These are phyloP conservation scores for Leishmania gerbilli DNA, from an alignment of 208 protist species.

Conservation along the genomic window DNA sequence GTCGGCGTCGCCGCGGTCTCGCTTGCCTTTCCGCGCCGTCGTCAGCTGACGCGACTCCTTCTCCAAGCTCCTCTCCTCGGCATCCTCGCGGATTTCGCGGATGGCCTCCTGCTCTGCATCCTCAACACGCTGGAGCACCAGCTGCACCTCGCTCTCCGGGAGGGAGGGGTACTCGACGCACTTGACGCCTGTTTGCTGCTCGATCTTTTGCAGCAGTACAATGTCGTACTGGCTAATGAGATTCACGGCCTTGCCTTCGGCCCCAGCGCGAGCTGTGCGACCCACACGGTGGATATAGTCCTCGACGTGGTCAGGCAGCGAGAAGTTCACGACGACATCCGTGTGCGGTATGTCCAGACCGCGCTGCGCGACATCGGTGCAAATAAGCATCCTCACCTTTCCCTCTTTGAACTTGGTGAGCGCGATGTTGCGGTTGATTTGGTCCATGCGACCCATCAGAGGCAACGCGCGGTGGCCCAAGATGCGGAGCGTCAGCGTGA, in stretches of 20 bases:
- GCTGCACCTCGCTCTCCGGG: slow-evolving; percentile 70
- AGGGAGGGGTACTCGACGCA: slow-evolving; percentile 88
- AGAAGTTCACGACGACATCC: slow-evolving; percentile 98
- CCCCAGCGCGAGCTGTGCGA: slow-evolving; percentile 95
- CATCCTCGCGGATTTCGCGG: slow-evolving; percentile 89
- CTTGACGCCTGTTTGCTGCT: slow-evolving; percentile 94
- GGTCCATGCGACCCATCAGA: slow-evolving; percentile 93
- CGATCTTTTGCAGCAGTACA: slow-evolving; percentile 98
- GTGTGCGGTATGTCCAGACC: slow-evolving; percentile 98
- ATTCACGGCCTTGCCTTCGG: slow-evolving; percentile 93
- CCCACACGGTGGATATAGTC: slow-evolving; percentile 98
- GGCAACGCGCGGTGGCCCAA: slow-evolving; percentile 91
- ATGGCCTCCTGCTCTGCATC: slow-evolving; percentile 90
- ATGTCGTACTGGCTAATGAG: slow-evolving; percentile 98
- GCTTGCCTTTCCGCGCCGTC: slow-evolving; percentile 76
- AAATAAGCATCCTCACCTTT: slow-evolving; percentile 89
- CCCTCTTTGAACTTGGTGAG: slow-evolving; percentile 92
- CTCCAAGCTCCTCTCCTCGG: slow-evolving; percentile 76
- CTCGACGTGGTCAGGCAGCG: slow-evolving; percentile 96
- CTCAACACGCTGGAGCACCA: slow-evolving; percentile 87
- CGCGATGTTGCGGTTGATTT: slow-evolving; percentile 90
- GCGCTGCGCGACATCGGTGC: slow-evolving; percentile 94
- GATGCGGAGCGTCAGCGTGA: slow-evolving; percentile 90
- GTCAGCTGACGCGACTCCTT: slow-evolving; percentile 72
- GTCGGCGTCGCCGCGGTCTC: slow-evolving; percentile 74